Evolutionary conservation across 805 yeast genomes (phyloP), one percentile per base, ranked within the genome.

Genomic region (Candida ipomoeae): DNA sequence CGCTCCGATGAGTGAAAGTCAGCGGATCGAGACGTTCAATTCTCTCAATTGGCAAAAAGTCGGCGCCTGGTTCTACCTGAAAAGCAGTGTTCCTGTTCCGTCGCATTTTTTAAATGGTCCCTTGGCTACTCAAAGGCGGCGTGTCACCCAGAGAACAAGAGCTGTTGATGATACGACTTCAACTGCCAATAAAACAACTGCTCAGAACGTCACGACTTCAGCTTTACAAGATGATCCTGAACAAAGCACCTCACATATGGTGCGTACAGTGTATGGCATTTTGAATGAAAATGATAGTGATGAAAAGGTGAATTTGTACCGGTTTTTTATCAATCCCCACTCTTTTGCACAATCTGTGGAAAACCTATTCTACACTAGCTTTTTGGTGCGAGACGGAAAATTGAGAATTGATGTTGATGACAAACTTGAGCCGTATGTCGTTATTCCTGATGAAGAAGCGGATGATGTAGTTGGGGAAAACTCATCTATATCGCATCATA

Each of bases 321-420:
- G 75, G 53, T 84, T 87, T 57, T 78, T 88, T 46, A 71, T 91
- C 17, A 83, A 92, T 62, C 96, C 97, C 0, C 54, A 68, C 14
- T 84, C 92, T 6, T 91, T 85, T 65, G 73, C 86, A 0, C 90
- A 85, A 62, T 79, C 90, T 1, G 83, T 91, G 2, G 97, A 92
- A 64, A 89, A 89, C 62, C 67, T 92, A 59, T 91, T 91, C 60
- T 87, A 84, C 60, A 77, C 88, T 0, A 86, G 96, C 62, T 90
- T 91, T 60, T 68, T 92, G 41, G 80, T 89, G 2, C 80, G 84
- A 58, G 95, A 88, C 59, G 90, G 87, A 0, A 80, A 74, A 56
- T 65, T 89, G 34, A 68, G 71, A 21, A 57, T 89, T 20, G 80
- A 61, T 35, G 49, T 73, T n/a, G 75, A 73, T 42, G 83, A 79